Evolutionary conservation across 2,329 filamentous ascomycete genomes (phyloP), one percentile per base, ranked within the genome.

Genomic region (Rosellinia necatrix): DNA sequence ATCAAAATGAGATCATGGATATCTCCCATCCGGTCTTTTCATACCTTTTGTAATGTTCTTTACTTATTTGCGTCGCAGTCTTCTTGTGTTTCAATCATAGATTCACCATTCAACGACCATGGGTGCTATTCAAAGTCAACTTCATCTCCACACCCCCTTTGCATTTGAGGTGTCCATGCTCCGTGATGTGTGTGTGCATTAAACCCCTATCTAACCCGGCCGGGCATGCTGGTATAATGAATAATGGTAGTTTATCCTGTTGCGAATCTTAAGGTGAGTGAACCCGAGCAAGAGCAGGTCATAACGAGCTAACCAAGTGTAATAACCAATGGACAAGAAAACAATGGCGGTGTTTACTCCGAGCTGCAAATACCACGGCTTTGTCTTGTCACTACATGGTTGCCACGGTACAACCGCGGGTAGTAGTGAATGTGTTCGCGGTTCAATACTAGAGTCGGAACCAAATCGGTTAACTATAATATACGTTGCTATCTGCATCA

Each of bases 1-100:
- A 58, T 54, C 60, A 55, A 62, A 64, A 63, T 57, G 61, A 66
- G 50, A 54, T 59, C 55, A 61, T 64, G 64, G 65, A 65, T 60
- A 66, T 65, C 66, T 66, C 62, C 59, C 66, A 62, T 61, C 60
- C 62, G 65, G 67, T 66, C 65, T 63, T 69, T 70, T 68, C 64
- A 64, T 67, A 67, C 53, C 53, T 60, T 62, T 68, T 69, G 66
- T 69, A 69, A 69, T 69, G 65, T 68, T 68, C 58, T 66, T 66
- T 59, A 62, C 54, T 68, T 64, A 61, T 58, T 65, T 63, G 34
- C 62, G 59, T 55, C 55, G 54, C 58, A 62, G 60, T 59, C 57
- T 66, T 66, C 58, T 61, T 54, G 55, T 63, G 53, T 51, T 64
- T 53, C 58, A 57, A 50, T 57, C 59, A 62, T 64, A 64, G 62